A percentile compares a stretch with the other conserved stretches of the same genome.
phyloP scores from a whole-genome alignment of 805 yeast species.

The Saccharomyces eubayanus region DNA sequence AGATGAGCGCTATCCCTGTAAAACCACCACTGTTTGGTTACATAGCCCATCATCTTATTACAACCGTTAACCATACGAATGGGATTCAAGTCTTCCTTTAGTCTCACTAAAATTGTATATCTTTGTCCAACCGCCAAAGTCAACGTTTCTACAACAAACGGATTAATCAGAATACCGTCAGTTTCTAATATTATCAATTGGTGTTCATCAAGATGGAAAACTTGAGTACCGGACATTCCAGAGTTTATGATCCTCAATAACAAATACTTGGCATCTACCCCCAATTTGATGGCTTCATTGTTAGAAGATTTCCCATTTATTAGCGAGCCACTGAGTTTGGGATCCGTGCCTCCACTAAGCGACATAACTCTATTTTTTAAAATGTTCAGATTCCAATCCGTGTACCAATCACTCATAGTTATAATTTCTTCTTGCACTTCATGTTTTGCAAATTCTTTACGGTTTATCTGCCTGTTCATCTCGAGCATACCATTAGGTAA shows the following conservation, averaged over 20 bases:
- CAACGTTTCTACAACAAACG: constrained; percentile 39
- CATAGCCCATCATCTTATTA: constrained; percentile 44
- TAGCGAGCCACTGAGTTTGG: constrained; percentile 19
- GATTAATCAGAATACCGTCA: constrained; percentile 50
- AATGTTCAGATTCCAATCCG: constrained; percentile 35
- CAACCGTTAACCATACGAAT: constrained; percentile 40
- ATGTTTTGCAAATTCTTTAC: not conserved
- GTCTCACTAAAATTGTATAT: constrained; percentile 50
- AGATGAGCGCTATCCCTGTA: constrained; percentile 1
- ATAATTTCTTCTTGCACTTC: constrained; percentile 49
- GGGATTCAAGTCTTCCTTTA: constrained; percentile 33
- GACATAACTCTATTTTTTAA: constrained; percentile 21
- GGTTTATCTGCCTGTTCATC: not conserved
- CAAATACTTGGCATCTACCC: constrained; percentile 39
- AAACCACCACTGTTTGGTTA: constrained; percentile 28
- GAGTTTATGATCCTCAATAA: constrained; percentile 42
- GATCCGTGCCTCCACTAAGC: constrained; percentile 22
- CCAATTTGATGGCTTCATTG: constrained; percentile 28
- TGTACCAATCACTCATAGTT: constrained; percentile 57
- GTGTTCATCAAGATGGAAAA: constrained; percentile 46
- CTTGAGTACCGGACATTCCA: constrained; percentile 53
- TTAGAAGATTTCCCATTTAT: constrained; percentile 18
- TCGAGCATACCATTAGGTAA: not conserved
- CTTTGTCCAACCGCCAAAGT: constrained; percentile 70
- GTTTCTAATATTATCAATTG: constrained; percentile 47